Evolutionary conservation across 2,329 filamentous ascomycete species (phyloP), one percentile per base, ranked within the genome.

Genomic region (Aspergillus fumigatus): DNA sequence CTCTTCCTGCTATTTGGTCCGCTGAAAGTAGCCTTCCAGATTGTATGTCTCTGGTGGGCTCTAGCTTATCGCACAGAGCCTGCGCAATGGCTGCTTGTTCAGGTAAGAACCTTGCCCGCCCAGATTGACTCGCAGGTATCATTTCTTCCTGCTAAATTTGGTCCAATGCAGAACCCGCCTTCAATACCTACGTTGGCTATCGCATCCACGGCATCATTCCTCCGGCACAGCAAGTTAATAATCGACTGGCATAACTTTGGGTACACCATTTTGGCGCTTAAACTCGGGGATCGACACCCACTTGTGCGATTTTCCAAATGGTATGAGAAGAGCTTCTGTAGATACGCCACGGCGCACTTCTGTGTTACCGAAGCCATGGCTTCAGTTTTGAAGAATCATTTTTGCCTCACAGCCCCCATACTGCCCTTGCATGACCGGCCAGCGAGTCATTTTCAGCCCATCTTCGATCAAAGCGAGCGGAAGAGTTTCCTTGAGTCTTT

Each of bases 221-320:
- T 96, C 51, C 87, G 94, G 51, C 88, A 90, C 64, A 96, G 90
- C 41, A 84, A 84, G 55, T 82, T 99, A 3, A 81, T 97, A 59
- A 89, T 97, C 54, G 94, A 99, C 78, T 99, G 94, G 94, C 94
- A 99, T 79, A 99, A 99, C 75, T 97, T 97, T 74, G 94, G 93
- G 64, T 96, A 93, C 81, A 93, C 91, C 8, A 96, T 99, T 65
- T 84, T 99, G 3, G 89, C 82, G 1, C 73, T 88, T 50, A 87
- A 86, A 59, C 77, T 88, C 1, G 84, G 85, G 0, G 61, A 75
- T 1, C 73, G 70, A 5, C 90, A 95, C 68, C 88, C 88, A 0
- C 82, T 97, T n/a, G 91, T 97, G 8, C 80, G 76, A 27, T 70
- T 95, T 8, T 89, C 93, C 25, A 86, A 85, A 61, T 80, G 81